These are phyloP conservation scores for Biscogniauxia mediterranea DNA, from an alignment of 2,329 filamentous ascomycete species.

Conservation along the genomic window DNA sequence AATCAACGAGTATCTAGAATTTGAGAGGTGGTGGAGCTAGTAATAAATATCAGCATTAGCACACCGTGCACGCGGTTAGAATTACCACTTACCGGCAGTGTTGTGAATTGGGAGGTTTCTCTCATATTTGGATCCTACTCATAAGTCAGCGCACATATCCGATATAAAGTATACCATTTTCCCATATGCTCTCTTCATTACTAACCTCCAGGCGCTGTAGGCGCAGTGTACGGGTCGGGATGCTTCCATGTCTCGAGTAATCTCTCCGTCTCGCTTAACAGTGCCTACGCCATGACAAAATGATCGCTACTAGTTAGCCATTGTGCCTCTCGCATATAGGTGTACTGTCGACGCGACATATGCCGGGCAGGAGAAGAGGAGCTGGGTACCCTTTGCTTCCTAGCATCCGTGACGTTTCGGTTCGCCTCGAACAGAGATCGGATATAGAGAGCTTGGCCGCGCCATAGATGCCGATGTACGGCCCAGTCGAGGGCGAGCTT, in stretches of 20 bases:
- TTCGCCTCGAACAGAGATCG: constrained; percentile 94
- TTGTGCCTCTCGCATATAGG: background rate
- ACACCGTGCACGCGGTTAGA: no score
- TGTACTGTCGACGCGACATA: constrained; percentile 20
- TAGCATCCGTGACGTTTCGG: constrained; percentile 76
- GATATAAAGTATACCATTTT: no score
- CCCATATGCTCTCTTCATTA: constrained; percentile 5
- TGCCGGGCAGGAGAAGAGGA: no score
- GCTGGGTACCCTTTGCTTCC: constrained; percentile 72
- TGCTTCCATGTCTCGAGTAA: constrained; percentile 94
- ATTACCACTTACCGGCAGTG: constrained; percentile 68
- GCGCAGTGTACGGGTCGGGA: constrained; percentile 86
- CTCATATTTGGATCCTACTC: constrained; percentile 87
- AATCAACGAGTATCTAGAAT: constrained; percentile 33
- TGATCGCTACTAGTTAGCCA: constrained; percentile 6
- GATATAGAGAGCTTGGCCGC: constrained; percentile 94
- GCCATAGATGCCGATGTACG: constrained; percentile 89
- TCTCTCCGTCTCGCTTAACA: constrained; percentile 85
- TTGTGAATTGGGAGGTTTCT: constrained; percentile 81
- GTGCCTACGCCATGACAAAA: constrained; percentile 52
- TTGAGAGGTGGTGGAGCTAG: constrained; percentile 52
- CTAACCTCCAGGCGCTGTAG: constrained; percentile 89
- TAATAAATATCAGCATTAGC: constrained; percentile 7
- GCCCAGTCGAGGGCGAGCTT: constrained; percentile 96
- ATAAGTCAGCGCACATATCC: background rate